Evolutionary conservation across 192 early-diverging fungal genomes (phyloP), one percentile per base, ranked within the genome.

Genomic region (Radiomyces spectabilis): DNA sequence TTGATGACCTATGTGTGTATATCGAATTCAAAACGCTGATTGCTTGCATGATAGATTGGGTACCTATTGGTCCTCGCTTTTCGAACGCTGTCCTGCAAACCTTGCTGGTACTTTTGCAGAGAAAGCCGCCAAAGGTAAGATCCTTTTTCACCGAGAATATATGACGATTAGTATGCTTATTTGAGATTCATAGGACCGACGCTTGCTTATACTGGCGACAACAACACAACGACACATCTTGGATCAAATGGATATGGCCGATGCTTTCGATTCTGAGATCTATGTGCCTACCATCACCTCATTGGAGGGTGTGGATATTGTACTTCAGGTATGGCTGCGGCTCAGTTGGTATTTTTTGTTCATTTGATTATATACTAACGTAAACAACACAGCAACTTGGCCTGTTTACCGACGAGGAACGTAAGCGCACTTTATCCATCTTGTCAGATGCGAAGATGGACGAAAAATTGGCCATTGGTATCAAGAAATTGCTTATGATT

Each of bases 31-130:
- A n/a, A n/a, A n/a, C n/a, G n/a, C n/a, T n/a, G n/a, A n/a, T n/a
- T n/a, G n/a, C n/a, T 33, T 38, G 34, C 10, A 39, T 29, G 5
- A 5, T 69, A 75, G 95, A 97, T 43, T 99, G 88, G 81, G 94
- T 97, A 0, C 80, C 85, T 3, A 94, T 99, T 67, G 96, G 96
- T 29, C 86, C 94, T 27, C 79, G 93, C 15, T 97, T 99, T 64
- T 95, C 94, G 18, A 99, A 96, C 69, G 66, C 77, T 1, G 82
- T 97, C 1, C 69, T 99, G 10, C 96, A 99, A 64, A 91, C 94
- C 1, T 74, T 99, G 38, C 72, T 95, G 35, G 94, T 99, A 4
- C 65, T 99, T 46, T 64, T 99, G 27, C 95, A 95, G 73, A 93
- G 91, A 61, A 78, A 77, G 44, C 96, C 96, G 30, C 91, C 89